phyloP scores from a whole-genome alignment of 2,329 filamentous ascomycete species.

The Gliomastix tumulicola region DNA sequence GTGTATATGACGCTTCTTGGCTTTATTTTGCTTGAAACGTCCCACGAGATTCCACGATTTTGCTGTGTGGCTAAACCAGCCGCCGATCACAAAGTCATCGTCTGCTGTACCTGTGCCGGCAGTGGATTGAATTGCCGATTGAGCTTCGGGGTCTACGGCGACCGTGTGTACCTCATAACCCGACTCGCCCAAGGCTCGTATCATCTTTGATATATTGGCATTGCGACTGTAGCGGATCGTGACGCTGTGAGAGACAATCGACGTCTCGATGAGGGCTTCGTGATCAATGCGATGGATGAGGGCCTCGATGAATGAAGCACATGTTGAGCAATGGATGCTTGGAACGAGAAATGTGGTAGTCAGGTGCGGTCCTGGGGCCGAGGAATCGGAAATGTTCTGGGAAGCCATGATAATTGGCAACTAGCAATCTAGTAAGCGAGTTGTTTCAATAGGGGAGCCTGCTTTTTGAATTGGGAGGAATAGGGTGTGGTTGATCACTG shows the following conservation, averaged over 20 bases:
- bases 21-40: not conserved
- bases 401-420: no score
- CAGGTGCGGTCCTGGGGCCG: no score
- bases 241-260: slow-evolving; percentile 31
- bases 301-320: slow-evolving; percentile 2
- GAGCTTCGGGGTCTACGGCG: slow-evolving; percentile 9
- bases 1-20: not conserved
- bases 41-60: not conserved
- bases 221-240: slow-evolving; percentile 43
- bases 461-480: no score
- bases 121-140: not conserved
- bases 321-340: slow-evolving; percentile 2
- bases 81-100: slow-evolving; percentile 1
- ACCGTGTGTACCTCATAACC: slow-evolving; percentile 53
- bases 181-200: slow-evolving; percentile 41
- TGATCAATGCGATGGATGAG: slow-evolving; percentile 1
- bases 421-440: no score
- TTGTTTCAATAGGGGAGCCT: no score
- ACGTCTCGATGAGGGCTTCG: not conserved
- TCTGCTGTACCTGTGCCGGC: slow-evolving; percentile 1
- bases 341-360: slow-evolving; percentile 3
- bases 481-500: no score
- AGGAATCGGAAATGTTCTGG: no score
- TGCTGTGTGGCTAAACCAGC: not conserved
- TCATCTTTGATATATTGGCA: slow-evolving; percentile 8